phyloP scores from a whole-genome alignment of 306 rosid species.

The Nissolia schottii region DNA sequence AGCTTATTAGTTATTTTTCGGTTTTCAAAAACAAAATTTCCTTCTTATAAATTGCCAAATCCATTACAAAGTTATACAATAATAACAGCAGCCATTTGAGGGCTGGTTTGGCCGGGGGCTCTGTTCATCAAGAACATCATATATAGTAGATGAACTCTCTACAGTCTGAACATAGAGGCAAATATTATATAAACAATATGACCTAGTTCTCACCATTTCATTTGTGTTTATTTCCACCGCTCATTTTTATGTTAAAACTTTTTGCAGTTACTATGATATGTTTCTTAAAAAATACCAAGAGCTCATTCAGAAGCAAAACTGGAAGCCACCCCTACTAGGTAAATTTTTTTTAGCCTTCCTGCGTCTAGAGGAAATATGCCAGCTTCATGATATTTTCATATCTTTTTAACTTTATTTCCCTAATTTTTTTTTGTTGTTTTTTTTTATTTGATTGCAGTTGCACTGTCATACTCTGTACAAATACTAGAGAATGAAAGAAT shows the following conservation, averaged over 20 bases:
- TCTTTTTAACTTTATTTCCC: neutral
- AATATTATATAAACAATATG: neutral
- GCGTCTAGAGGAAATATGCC: neutral
- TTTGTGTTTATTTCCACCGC: neutral
- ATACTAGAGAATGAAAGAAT: constrained; percentile 49
- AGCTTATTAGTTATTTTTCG: neutral
- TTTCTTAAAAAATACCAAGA: constrained; percentile 64
- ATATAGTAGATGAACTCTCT: neutral
- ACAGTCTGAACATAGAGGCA: neutral
- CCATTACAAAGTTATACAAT: neutral
- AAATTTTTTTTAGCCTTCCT: neutral
- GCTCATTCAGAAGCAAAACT: constrained; percentile 46
- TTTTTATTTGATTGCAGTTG: constrained; percentile 41
- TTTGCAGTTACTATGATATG: constrained; percentile 56
- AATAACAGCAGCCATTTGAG: neutral
- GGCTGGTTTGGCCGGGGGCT: neutral
- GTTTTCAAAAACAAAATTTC: neutral
- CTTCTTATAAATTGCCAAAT: neutral
- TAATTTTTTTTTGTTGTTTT: neutral
- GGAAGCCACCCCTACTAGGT: constrained; percentile 78
- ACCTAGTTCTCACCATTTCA: neutral
- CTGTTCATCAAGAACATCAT: neutral
- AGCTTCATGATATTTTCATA: neutral
- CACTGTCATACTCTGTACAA: constrained; percentile 59
- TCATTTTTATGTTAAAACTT: neutral